Evolutionary conservation across 2,329 filamentous ascomycete genomes (phyloP).

Genomic region (Aspergillus chevalieri): DNA sequence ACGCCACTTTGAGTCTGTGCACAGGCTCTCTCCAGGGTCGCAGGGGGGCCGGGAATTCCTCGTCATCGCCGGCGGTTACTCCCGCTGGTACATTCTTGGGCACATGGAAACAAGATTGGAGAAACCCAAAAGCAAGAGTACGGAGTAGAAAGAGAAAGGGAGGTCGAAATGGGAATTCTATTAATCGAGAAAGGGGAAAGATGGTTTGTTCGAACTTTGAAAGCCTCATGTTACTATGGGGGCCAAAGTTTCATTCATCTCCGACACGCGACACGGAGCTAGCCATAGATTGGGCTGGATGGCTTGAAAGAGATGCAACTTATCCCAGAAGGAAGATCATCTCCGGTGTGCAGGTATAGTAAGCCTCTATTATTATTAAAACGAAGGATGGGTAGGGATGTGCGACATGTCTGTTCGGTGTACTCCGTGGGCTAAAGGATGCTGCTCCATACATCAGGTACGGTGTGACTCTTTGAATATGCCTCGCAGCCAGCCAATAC

Average conservation of each 20-base stretch:
- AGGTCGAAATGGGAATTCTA: not conserved
- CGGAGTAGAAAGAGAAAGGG: not conserved
- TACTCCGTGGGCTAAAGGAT: not conserved
- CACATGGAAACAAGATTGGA: not conserved
- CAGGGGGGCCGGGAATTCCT: not conserved
- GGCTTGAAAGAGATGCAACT: not conserved
- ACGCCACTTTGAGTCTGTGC: not conserved
- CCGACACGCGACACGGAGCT: not conserved
- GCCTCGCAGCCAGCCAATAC: not conserved
- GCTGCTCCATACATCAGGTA: not conserved
- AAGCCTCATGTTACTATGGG: not conserved
- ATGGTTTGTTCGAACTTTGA: not conserved
- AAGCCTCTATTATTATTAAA: not conserved
- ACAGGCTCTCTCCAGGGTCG: not conserved
- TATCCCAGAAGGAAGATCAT: not conserved
- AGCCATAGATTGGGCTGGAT: not conserved
- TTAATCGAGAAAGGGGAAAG: not conserved
- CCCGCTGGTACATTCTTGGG: not conserved
- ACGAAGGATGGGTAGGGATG: not conserved
- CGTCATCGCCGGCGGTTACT: not conserved
- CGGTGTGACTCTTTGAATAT: not conserved
- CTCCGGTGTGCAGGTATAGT: not conserved
- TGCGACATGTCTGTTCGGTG: not conserved
- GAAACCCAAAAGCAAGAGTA: not conserved
- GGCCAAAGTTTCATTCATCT: not conserved